Evolutionary conservation across 345 rosid species (phyloP).

Genomic region (Dipteronia sinensis): DNA sequence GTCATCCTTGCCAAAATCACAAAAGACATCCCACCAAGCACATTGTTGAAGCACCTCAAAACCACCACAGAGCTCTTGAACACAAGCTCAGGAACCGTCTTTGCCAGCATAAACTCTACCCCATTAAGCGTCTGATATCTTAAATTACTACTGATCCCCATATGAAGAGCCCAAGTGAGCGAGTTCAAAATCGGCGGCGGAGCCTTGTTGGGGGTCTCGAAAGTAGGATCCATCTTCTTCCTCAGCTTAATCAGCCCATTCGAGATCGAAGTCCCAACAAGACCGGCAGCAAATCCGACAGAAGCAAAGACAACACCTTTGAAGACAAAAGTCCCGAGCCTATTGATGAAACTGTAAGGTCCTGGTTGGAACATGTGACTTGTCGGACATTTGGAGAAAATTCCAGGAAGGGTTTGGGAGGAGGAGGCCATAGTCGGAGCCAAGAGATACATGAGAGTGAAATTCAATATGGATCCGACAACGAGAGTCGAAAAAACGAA

Average conservation of each 20-base stretch:
- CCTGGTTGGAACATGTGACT: slow-evolving; percentile 96
- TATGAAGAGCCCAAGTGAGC: slow-evolving; percentile 83
- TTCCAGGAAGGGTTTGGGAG: slow-evolving; percentile 54
- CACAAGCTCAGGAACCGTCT: slow-evolving; percentile 52
- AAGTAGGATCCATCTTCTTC: slow-evolving; percentile 94
- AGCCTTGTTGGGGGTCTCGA: slow-evolving; percentile 87
- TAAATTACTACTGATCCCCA: slow-evolving; percentile 90
- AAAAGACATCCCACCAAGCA: slow-evolving; percentile 91
- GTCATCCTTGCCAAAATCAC: slow-evolving; percentile 91
- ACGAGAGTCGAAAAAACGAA: slow-evolving; percentile 90
- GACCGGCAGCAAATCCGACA: slow-evolving; percentile 92
- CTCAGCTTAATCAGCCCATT: slow-evolving; percentile 80
- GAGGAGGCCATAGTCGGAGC: slow-evolving; percentile 69
- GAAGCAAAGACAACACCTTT: slow-evolving; percentile 85
- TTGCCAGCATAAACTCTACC: slow-evolving; percentile 69
- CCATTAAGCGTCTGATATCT: slow-evolving; percentile 95
- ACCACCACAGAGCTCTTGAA: slow-evolving; percentile 87
- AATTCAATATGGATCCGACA: slow-evolving; percentile 88
- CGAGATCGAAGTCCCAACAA: slow-evolving; percentile 80
- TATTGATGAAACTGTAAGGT: slow-evolving; percentile 44
- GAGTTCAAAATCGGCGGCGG: slow-evolving; percentile 90
- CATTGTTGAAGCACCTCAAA: slow-evolving; percentile 76
- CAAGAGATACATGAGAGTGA: slow-evolving; percentile 86
- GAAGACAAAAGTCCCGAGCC: slow-evolving; percentile 77
- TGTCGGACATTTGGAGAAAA: slow-evolving; percentile 78